Evolutionary conservation across 345 rosid genomes (phyloP).

Genomic region (Excoecaria cochinchinensis): DNA sequence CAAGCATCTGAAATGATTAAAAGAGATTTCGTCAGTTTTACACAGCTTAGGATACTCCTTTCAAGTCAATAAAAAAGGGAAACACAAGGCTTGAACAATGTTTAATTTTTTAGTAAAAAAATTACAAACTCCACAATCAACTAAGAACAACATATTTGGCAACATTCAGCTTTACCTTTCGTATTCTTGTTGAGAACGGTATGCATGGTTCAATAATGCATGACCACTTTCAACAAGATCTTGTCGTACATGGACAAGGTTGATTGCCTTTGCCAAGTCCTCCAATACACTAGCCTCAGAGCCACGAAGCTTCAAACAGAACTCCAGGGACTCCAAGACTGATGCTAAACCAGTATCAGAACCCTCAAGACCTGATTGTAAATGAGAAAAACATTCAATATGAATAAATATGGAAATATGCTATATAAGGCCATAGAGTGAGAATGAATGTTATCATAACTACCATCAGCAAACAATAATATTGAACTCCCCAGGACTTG

Average conservation of each 20-base stretch:
- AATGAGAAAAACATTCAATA: slow-evolving; percentile 5
- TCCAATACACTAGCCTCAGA: slow-evolving; percentile 89
- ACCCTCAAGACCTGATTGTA: slow-evolving; percentile 70
- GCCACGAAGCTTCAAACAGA: slow-evolving; percentile 86
- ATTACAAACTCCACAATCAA: slow-evolving; percentile 3
- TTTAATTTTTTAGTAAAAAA: not conserved
- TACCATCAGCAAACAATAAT: not conserved
- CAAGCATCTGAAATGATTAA: not conserved
- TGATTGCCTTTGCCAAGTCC: slow-evolving; percentile 84
- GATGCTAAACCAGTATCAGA: slow-evolving; percentile 90
- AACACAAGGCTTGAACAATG: not conserved
- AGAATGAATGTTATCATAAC: not conserved
- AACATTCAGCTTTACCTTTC: slow-evolving; percentile 55
- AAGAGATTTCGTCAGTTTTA: not conserved
- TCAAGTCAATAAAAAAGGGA: not conserved
- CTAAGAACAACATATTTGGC: slow-evolving; percentile 1
- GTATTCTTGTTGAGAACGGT: slow-evolving; percentile 78
- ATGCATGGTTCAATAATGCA: slow-evolving; percentile 73
- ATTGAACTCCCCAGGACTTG: not conserved
- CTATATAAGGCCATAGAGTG: not conserved
- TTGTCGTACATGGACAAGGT: slow-evolving; percentile 70
- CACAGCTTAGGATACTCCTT: not conserved
- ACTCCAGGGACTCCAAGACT: slow-evolving; percentile 81
- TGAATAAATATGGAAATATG: not conserved
- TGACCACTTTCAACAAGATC: slow-evolving; percentile 91